Evolutionary conservation across 2,329 filamentous ascomycete genomes (phyloP).

Genomic region (Endothia cerciana): DNA sequence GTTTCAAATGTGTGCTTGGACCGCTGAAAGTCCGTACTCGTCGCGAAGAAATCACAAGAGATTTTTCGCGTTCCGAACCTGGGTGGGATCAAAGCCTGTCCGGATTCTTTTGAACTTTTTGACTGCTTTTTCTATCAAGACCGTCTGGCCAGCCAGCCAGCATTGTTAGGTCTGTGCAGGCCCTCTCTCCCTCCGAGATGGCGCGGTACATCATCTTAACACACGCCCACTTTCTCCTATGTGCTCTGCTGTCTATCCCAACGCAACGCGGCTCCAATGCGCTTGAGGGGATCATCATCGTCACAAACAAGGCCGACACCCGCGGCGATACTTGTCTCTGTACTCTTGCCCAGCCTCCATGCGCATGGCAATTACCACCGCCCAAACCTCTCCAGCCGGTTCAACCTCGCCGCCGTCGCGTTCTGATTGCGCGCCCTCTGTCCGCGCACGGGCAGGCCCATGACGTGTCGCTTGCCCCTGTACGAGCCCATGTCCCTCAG

Average conservation of each 20-base stretch:
- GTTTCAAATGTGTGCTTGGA: not conserved
- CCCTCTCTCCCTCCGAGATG: not conserved
- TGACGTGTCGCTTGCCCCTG: slow-evolving; percentile 86
- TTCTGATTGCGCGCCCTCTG: slow-evolving; percentile 83
- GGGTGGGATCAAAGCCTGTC: not conserved
- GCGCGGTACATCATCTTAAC: slow-evolving; percentile 12
- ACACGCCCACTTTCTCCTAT: not conserved
- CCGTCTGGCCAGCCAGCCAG: not conserved
- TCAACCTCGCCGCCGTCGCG: slow-evolving; percentile 63
- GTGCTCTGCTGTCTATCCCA: not conserved
- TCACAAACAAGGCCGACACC: not conserved
- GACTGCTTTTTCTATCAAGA: not conserved
- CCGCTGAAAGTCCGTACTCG: not conserved
- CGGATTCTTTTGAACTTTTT: not conserved
- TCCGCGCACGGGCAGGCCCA: slow-evolving; percentile 88
- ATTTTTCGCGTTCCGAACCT: not conserved
- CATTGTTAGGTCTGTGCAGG: not conserved
- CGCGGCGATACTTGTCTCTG: not conserved
- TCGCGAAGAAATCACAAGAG: not conserved
- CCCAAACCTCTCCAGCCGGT: slow-evolving; percentile 55
- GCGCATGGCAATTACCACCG: slow-evolving; percentile 33
- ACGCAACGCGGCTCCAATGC: not conserved
- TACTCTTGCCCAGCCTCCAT: too few relatives aligned
- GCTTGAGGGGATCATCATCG: not conserved
- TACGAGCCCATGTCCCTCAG: slow-evolving; percentile 91